Base-by-base conservation (phyloP, 2,329 filamentous ascomycete genomes). In the Sclerotinia nivalis region DNA sequence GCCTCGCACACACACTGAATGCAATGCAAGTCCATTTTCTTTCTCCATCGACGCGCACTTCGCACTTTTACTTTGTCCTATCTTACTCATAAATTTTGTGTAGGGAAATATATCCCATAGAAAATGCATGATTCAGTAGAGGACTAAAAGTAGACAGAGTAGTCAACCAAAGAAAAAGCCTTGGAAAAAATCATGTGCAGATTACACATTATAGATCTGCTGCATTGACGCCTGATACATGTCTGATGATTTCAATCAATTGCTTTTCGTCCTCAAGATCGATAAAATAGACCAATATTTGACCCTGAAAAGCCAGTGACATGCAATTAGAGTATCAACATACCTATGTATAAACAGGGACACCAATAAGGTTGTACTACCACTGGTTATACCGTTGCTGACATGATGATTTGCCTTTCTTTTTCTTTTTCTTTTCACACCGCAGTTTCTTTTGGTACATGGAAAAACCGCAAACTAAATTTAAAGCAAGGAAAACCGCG, bases 161-260 rank as follows among this genome's bases (percentile, higher is more conserved):
- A 43, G n/a, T 59, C 56, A n/a, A 10, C 12, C 22, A 49, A 22
- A 37, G 13, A n/a, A n/a, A 50, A 40, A 62, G 60, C 31, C 20
- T 12, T n/a, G 22, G 22, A 50, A 62, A n/a, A 58, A 15, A 25
- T 43, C n/a, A 43, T 59, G 34, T 40, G 34, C 56, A 40, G 34
- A 59, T 40, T 40, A 59, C 7, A 59, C 22, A 60, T 60, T 25
- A 18, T 28, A 60, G n/a, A 60, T 60, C 56, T 45, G 37, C 18
- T 60, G n/a, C 18, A 45, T 62, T 20, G 49, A 62, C 28, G 28
- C 22, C 43, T 62, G 45, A 50, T 47, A 62, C 60, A 62, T 61
- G 43, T 43, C 59, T 49, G 25, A 47, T 43, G 12, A 37, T 62
- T 50, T 34, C 22, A 20, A 50, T 50, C 45, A 49, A 37, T 64